phyloP scores from a whole-genome alignment of 2,329 filamentous ascomycete genomes.

The Helotiales sp. region DNA sequence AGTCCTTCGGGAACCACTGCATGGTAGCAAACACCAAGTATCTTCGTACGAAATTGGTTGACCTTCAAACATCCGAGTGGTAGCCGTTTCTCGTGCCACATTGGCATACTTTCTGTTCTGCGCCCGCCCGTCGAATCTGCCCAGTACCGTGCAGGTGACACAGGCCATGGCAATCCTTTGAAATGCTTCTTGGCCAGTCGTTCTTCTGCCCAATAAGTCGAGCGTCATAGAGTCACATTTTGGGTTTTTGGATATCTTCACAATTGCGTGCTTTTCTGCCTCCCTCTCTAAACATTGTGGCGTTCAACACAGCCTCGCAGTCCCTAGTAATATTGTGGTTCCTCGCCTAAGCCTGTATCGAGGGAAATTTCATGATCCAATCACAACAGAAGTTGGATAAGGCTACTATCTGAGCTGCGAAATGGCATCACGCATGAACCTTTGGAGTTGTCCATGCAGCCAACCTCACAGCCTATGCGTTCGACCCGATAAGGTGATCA shows the following conservation, averaged over 20 bases:
- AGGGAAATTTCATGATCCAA: neutral
- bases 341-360: neutral
- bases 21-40: neutral
- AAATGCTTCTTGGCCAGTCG: neutral
- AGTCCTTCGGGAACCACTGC: neutral
- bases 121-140: neutral
- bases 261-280: neutral
- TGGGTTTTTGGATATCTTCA: neutral
- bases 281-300: neutral
- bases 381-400: neutral
- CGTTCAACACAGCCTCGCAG: slow-evolving; percentile 1
- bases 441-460: neutral
- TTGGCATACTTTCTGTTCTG: neutral
- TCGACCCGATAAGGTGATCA: neutral
- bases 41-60: neutral
- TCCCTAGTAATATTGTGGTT: neutral
- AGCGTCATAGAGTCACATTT: neutral
- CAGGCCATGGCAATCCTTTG: neutral
- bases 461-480: slow-evolving; percentile 3
- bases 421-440: neutral
- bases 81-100: neutral
- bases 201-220: neutral
- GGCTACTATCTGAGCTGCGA: neutral
- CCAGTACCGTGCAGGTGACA: neutral
- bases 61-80: neutral